phyloP scores from a whole-genome alignment of 1,284 basidiomycete genomes.

The Chalciporus sp. region DNA sequence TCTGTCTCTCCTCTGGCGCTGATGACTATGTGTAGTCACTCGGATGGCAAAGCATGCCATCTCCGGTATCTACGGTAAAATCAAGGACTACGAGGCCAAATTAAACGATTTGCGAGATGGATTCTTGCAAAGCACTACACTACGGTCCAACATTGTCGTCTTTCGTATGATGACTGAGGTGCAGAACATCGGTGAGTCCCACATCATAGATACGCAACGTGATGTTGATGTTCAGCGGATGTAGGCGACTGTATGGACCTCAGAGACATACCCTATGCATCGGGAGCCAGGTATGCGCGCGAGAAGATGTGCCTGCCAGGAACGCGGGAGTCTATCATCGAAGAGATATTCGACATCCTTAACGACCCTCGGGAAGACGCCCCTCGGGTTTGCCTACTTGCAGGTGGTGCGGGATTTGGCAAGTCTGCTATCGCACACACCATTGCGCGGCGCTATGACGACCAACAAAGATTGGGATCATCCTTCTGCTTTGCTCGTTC shows the following conservation, averaged over 20 bases:
- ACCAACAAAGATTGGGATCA: conserved; percentile 4
- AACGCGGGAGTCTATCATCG: conserved; percentile 4
- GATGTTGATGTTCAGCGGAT: no score
- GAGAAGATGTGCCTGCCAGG: conserved; percentile 10
- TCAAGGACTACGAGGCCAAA: conserved; percentile 19
- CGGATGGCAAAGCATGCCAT: conserved; percentile 21
- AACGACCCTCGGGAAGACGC: background rate
- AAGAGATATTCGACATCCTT: conserved; percentile 16
- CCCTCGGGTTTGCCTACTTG: background rate
- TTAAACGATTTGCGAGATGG: conserved; percentile 18
- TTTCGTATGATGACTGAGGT: background rate
- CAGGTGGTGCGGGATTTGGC: background rate
- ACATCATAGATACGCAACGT: no score
- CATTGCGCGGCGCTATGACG: conserved; percentile 3
- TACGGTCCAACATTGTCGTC: conserved; percentile 2
- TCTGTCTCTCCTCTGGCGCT: background rate
- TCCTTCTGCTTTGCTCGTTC: conserved; percentile 10
- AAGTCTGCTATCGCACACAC: background rate
- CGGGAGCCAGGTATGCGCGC: background rate
- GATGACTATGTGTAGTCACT: background rate
- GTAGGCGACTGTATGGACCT: background rate
- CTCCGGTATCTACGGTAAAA: background rate
- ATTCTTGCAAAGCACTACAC: conserved; percentile 20
- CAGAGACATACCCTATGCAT: background rate
- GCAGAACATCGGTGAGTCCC: background rate